phyloP scores from a whole-genome alignment of 805 yeast genomes.

The Cyberlindnera xylosilytica region DNA sequence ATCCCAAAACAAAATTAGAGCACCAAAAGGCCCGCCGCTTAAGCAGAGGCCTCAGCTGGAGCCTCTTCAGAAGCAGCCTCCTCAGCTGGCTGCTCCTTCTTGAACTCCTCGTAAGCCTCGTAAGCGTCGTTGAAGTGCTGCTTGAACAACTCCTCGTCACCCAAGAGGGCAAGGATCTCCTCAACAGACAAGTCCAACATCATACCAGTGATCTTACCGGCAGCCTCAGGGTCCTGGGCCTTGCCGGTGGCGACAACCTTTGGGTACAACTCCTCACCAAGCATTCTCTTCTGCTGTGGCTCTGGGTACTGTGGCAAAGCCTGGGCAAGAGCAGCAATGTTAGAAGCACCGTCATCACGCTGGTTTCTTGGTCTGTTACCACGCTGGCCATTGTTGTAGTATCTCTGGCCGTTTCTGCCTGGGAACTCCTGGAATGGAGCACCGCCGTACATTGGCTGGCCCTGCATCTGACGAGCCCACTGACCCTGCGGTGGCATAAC shows the following conservation, averaged over 20 bases:
- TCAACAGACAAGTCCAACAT: slow-evolving; percentile 90
- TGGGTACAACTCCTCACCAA: slow-evolving; percentile 97
- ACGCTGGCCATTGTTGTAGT: slow-evolving; percentile 46
- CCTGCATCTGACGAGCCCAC: slow-evolving; percentile 63
- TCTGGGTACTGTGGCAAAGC: slow-evolving; percentile 64
- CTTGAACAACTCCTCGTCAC: slow-evolving; percentile 85
- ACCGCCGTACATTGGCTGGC: slow-evolving; percentile 80
- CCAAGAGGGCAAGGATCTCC: slow-evolving; percentile 84
- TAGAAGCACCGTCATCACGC: slow-evolving; percentile 30
- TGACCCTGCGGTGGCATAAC: slow-evolving; percentile 55
- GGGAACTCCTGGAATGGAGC: slow-evolving; percentile 72
- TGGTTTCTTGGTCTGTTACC: slow-evolving; percentile 36
- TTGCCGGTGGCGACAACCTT: slow-evolving; percentile 83
- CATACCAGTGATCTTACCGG: slow-evolving; percentile 99
- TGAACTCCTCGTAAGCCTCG: slow-evolving; percentile 89
- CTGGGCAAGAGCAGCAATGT: slow-evolving; percentile 49
- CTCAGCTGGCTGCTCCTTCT: slow-evolving; percentile 34
- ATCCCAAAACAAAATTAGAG: slow-evolving; percentile 1
- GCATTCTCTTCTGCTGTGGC: slow-evolving; percentile 93
- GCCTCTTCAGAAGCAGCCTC: slow-evolving; percentile 16
- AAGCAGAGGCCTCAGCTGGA: slow-evolving; percentile 17
- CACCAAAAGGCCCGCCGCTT: slow-evolving; percentile 1
- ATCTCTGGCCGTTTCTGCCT: slow-evolving; percentile 43
- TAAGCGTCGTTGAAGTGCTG: slow-evolving; percentile 92
- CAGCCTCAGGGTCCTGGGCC: slow-evolving; percentile 89